Conservation (phyloP, 768 basidiomycete genomes). For the Suillus cothurnatus region DNA sequence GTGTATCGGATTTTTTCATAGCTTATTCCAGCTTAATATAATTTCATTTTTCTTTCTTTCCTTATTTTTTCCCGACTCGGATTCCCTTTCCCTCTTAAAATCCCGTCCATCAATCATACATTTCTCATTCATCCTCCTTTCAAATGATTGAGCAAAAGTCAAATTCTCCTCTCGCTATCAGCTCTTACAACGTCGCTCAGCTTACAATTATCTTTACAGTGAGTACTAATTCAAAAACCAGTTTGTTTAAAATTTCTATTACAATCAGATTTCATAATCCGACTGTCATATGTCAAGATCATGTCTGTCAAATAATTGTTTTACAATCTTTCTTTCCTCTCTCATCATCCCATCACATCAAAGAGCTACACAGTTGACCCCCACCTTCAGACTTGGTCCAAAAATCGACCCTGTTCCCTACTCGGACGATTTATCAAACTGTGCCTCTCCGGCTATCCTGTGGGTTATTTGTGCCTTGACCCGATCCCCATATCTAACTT, state of each 20-base stretch:
- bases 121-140: slow-evolving; percentile 10
- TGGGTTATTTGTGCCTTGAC: slow-evolving; percentile 31
- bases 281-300: slow-evolving; percentile 34
- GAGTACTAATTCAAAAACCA: slow-evolving; percentile 37
- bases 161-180: slow-evolving; percentile 41
- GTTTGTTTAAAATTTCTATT: neutral
- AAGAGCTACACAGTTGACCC: neutral
- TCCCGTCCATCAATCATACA: slow-evolving; percentile 13
- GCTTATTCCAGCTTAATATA: slow-evolving; percentile 10
- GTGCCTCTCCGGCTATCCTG: slow-evolving; percentile 49
- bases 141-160: slow-evolving; percentile 62
- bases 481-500: slow-evolving; percentile 19
- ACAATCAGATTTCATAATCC: slow-evolving; percentile 19
- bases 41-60: slow-evolving; percentile 7
- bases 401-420: slow-evolving; percentile 42
- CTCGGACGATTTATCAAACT: slow-evolving; percentile 50
- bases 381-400: slow-evolving; percentile 38
- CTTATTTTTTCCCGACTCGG: slow-evolving; percentile 18
- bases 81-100: slow-evolving; percentile 24
- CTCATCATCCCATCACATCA: slow-evolving; percentile 9
- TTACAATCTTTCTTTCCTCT: slow-evolving; percentile 15
- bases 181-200: slow-evolving; percentile 63
- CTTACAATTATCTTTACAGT: slow-evolving; percentile 60
- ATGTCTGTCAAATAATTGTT: slow-evolving; percentile 21
- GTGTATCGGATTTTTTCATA: slow-evolving; percentile 9